phyloP scores from a whole-genome alignment of 2,329 filamentous ascomycete genomes.

The Juglanconis oblonga region DNA sequence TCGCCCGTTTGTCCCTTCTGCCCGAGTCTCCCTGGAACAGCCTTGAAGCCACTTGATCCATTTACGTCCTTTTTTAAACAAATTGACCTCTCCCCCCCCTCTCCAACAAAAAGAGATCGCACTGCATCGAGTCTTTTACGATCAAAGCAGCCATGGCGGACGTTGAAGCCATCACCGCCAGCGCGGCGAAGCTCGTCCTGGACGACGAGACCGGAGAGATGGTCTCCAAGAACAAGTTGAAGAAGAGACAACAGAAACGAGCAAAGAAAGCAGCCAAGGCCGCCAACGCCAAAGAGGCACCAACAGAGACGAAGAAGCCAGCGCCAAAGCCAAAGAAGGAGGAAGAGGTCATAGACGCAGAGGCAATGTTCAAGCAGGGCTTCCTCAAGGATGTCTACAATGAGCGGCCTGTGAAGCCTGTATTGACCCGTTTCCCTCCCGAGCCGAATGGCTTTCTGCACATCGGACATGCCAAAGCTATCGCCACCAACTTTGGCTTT shows the following conservation, averaged over 20 bases:
- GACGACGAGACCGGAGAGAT: slow-evolving; percentile 40
- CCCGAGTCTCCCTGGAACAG: neutral
- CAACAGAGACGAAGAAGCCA: slow-evolving; percentile 25
- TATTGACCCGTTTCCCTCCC: slow-evolving; percentile 73
- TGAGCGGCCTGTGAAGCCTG: slow-evolving; percentile 58
- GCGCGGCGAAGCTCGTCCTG: slow-evolving; percentile 36
- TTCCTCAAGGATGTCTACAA: slow-evolving; percentile 73
- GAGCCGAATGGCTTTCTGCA: slow-evolving; percentile 94
- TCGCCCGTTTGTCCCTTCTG: neutral
- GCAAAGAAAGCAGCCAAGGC: slow-evolving; percentile 26
- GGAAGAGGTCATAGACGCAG: slow-evolving; percentile 42
- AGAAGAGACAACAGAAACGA: slow-evolving; percentile 36
- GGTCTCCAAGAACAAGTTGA: slow-evolving; percentile 39
- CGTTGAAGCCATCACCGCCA: slow-evolving; percentile 26
- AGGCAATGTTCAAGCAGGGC: slow-evolving; percentile 76
- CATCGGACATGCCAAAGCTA: slow-evolving; percentile 92
- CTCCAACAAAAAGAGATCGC: neutral
- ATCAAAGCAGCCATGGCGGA: slow-evolving; percentile 28
- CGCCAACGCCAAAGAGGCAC: slow-evolving; percentile 15
- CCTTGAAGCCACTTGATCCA: neutral
- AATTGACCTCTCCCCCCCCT: neutral
- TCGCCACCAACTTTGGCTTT: slow-evolving; percentile 95
- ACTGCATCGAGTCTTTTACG: neutral
- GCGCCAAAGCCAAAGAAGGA: slow-evolving; percentile 43
- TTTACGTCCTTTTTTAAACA: neutral